phyloP scores from a whole-genome alignment of 2,329 filamentous ascomycete species.

The Trichoderma atroviride region DNA sequence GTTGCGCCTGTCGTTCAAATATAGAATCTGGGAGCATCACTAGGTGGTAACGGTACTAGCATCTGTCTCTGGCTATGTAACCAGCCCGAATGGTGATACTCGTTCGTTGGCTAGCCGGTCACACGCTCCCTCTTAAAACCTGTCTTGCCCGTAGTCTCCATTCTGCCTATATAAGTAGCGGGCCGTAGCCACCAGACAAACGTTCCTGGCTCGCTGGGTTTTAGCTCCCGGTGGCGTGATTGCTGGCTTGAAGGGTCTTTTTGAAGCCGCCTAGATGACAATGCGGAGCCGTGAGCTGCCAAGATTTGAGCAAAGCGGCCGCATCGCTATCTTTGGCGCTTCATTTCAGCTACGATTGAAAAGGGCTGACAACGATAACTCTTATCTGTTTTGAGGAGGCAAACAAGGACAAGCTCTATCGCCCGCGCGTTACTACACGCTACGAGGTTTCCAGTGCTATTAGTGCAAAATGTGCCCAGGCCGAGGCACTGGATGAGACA shows the following conservation, averaged over 20 bases:
- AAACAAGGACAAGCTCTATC: neutral
- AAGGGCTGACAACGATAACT: neutral
- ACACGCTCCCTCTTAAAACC: neutral
- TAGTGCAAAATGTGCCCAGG: neutral
- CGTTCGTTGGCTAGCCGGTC: neutral
- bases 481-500: neutral
- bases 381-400: neutral
- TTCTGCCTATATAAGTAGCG: neutral
- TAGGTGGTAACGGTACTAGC: neutral
- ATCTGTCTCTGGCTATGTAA: neutral
- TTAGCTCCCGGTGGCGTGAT: neutral
- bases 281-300: neutral
- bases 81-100: neutral
- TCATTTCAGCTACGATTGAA: neutral
- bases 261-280: neutral
- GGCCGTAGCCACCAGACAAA: neutral
- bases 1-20: neutral
- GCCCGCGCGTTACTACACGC: neutral
- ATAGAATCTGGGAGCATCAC: neutral
- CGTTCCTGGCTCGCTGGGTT: neutral
- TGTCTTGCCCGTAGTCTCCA: neutral
- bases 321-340: neutral
- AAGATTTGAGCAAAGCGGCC: neutral
- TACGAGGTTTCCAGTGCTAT: neutral
- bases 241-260: neutral